phyloP scores from a whole-genome alignment of 1,139 yeast genomes.

The Arxiozyma telluris region DNA sequence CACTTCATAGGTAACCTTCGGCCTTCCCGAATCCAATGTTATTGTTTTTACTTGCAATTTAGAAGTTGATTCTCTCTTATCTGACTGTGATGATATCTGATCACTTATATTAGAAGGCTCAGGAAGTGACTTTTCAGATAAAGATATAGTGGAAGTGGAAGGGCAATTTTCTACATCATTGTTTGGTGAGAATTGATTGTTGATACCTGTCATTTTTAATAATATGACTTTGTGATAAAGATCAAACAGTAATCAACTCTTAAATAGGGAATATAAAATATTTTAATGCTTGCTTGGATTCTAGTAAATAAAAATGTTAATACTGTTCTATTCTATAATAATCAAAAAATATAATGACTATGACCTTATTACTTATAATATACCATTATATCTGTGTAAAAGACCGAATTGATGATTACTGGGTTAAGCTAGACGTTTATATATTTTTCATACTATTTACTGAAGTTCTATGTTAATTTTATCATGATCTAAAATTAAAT shows the following conservation, averaged over 20 bases:
- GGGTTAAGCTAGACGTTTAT: neutral
- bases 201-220: neutral
- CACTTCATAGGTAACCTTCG: constrained; percentile 16
- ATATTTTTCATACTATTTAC: no score
- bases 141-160: neutral
- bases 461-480: no score
- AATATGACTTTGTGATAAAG: neutral
- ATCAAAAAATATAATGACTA: no score
- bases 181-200: neutral
- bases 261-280: neutral
- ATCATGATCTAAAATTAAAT: no score
- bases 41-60: neutral
- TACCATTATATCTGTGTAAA: neutral
- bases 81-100: neutral
- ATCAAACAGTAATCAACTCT: no score
- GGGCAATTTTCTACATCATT: neutral
- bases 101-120: neutral
- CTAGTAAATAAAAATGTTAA: neutral
- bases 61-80: neutral
- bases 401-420: no score
- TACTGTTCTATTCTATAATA: neutral
- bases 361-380: neutral
- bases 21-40: neutral
- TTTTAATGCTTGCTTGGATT: neutral
- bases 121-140: neutral